These are phyloP conservation scores for Paecilomyces sp. DNA, from an alignment of 2,329 filamentous ascomycete species.

Conservation along the genomic window DNA sequence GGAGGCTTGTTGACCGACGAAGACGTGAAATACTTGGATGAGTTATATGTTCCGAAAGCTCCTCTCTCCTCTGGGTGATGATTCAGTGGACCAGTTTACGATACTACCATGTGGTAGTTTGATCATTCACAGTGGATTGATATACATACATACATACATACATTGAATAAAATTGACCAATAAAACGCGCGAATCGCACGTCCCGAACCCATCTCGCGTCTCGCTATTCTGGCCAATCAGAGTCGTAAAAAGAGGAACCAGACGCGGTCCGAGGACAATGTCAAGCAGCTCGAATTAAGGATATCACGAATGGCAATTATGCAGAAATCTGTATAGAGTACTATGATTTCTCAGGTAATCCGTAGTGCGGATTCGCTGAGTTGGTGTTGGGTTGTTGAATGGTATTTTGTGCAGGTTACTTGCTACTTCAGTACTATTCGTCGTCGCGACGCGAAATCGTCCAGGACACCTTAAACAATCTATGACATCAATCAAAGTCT, in stretches of 20 bases:
- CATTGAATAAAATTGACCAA: background rate
- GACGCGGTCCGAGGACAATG: background rate
- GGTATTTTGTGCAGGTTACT: background rate
- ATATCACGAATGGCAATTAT: background rate
- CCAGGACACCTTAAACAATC: background rate
- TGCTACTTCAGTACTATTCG: background rate
- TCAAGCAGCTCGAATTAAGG: background rate
- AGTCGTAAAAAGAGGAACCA: background rate
- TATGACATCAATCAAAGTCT: background rate
- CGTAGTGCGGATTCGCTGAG: background rate
- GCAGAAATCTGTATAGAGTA: background rate
- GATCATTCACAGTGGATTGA: too few species aligned
- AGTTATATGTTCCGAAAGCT: too few species aligned
- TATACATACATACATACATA: too few species aligned
- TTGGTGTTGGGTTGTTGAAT: background rate
- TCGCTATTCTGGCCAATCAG: too few species aligned
- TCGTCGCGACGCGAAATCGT: background rate
- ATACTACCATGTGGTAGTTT: too few species aligned
- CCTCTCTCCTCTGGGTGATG: too few species aligned
- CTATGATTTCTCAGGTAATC: background rate
- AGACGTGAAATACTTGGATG: too few species aligned
- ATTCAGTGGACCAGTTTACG: too few species aligned
- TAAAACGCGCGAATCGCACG: background rate
- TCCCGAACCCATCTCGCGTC: too few species aligned
- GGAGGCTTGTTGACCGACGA: conserved; percentile 31